Percentiles rank a stretch among this genome's conserved stretches.
Conservation (phyloP, 202 grass and related monocot genomes). For the Cymbopogon flexuosus region DNA sequence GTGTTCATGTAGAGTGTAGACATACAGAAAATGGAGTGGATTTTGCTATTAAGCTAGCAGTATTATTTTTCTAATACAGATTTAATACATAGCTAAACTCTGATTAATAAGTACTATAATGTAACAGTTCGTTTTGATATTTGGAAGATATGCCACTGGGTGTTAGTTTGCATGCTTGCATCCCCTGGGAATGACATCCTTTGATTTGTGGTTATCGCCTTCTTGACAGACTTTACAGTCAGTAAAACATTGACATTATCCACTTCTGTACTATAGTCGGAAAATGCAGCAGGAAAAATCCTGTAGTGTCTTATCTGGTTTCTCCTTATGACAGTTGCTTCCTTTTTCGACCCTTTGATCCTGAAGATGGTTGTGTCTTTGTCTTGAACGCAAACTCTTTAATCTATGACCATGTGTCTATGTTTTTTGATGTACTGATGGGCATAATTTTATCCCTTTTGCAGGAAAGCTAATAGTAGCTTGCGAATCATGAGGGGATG, state of each 20-base stretch:
- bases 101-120: neutral
- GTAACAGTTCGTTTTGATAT: neutral
- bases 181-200: neutral
- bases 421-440: neutral
- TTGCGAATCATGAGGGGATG: neutral
- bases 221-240: neutral
- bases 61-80: neutral
- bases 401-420: neutral
- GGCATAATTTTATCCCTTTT: neutral
- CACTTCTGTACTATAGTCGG: neutral
- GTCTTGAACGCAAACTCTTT: neutral
- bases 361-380: neutral
- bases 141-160: neutral
- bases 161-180: no score
- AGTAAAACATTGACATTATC: neutral
- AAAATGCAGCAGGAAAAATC: neutral
- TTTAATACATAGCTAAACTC: neutral
- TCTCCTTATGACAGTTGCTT: neutral
- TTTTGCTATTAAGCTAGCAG: neutral
- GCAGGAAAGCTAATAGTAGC: slow-evolving; percentile 1
- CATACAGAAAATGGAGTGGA: neutral
- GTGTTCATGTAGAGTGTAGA: neutral
- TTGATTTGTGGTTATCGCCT: neutral
- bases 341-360: neutral
- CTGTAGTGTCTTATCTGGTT: no score